phyloP scores from a whole-genome alignment of 257 asterid genomes.

The Prunella vulgaris region DNA sequence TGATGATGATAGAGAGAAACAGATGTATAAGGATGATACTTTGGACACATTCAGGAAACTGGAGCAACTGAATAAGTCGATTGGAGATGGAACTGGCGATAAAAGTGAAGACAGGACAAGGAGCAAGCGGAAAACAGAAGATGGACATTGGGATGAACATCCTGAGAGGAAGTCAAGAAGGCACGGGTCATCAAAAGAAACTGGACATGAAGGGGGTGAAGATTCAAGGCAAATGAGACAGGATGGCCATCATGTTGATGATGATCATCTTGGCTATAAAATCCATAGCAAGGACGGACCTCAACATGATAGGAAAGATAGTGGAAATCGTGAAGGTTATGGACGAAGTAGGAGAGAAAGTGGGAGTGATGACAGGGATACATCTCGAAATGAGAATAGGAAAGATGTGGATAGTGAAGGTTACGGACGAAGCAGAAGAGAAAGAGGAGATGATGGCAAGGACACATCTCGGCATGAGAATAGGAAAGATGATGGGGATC shows the following conservation, averaged over 20 bases:
- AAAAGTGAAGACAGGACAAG: slow-evolving; percentile 28
- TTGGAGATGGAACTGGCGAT: slow-evolving; percentile 38
- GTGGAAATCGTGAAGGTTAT: slow-evolving; percentile 20
- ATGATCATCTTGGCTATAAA: background rate
- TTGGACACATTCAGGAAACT: slow-evolving; percentile 40
- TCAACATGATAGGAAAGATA: background rate
- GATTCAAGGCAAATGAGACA: slow-evolving; percentile 21
- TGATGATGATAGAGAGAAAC: slow-evolving; percentile 30
- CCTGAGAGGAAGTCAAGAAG: slow-evolving; percentile 41
- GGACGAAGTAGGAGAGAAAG: slow-evolving; percentile 38
- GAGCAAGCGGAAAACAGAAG: slow-evolving; percentile 40
- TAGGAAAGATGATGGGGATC: no score
- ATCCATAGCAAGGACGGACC: background rate
- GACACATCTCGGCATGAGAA: no score
- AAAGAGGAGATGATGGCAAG: no score
- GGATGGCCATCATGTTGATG: slow-evolving; percentile 17
- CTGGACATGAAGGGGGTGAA: slow-evolving; percentile 15
- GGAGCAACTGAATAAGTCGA: slow-evolving; percentile 41
- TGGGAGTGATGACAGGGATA: no score
- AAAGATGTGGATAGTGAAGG: no score
- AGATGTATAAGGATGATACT: slow-evolving; percentile 20
- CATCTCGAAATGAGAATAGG: no score
- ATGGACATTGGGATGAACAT: slow-evolving; percentile 31
- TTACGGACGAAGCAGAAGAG: no score
- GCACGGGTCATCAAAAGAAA: slow-evolving; percentile 33